phyloP scores from a whole-genome alignment of 768 basidiomycete genomes.

The Boletus huronensis region DNA sequence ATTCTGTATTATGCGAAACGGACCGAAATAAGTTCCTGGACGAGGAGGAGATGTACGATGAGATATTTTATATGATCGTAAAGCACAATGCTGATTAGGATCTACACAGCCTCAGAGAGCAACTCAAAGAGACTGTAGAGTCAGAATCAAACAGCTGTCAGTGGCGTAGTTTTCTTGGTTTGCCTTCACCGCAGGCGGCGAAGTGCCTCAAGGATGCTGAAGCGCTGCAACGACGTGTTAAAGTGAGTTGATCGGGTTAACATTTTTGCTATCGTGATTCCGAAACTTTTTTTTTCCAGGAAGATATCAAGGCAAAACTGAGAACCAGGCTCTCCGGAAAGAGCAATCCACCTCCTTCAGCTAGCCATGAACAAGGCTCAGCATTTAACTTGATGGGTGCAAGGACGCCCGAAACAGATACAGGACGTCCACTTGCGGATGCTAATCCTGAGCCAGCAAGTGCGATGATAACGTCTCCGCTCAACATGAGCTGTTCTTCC shows the following conservation, averaged over 20 bases:
- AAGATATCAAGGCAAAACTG: background rate
- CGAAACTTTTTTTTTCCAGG: background rate
- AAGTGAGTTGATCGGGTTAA: background rate
- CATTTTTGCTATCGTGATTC: background rate
- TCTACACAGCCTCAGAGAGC: slow-evolving; percentile 7
- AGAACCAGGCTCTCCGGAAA: background rate
- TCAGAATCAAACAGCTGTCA: background rate
- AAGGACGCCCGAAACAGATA: background rate
- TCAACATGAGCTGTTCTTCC: background rate
- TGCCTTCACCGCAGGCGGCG: slow-evolving; percentile 4
- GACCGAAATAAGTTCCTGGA: background rate
- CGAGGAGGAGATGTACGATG: slow-evolving; percentile 6
- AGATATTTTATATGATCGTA: background rate
- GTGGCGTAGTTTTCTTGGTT: background rate
- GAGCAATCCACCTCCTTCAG: background rate
- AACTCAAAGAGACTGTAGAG: background rate
- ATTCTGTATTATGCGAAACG: slow-evolving; percentile 1
- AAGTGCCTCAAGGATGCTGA: slow-evolving; percentile 3
- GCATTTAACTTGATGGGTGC: background rate
- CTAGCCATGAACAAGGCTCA: background rate
- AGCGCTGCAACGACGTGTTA: slow-evolving; percentile 4
- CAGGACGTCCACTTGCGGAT: background rate
- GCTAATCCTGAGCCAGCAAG: background rate
- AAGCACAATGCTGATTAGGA: background rate
- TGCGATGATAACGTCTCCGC: background rate